A percentile compares a stretch with the other conserved stretches of the same genome.
phyloP scores from a whole-genome alignment of 169 alveolate species.

The Plasmodium vinckei region DNA sequence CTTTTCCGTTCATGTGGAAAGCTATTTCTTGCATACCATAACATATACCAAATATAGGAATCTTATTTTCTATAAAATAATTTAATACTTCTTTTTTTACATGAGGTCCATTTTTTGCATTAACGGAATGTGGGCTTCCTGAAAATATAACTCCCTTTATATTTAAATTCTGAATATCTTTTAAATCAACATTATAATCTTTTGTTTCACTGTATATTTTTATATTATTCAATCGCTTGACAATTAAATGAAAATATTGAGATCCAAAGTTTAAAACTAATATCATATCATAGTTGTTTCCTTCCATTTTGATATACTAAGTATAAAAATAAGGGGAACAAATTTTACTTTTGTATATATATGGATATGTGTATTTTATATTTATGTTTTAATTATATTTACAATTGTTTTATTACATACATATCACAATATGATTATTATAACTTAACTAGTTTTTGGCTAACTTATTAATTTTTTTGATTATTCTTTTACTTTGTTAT shows the following conservation, averaged over 20 bases:
- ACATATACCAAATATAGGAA: slow-evolving; percentile 83
- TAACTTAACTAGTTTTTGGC: too few relatives aligned
- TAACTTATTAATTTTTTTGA: too few relatives aligned
- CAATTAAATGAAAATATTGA: slow-evolving; percentile 81
- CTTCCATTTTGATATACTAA: slow-evolving; percentile 34
- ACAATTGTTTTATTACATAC: too few relatives aligned
- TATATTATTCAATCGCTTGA: slow-evolving; percentile 78
- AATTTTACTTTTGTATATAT: too few relatives aligned
- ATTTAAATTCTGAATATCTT: slow-evolving; percentile 52
- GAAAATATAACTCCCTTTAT: slow-evolving; percentile 83
- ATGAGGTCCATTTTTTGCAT: slow-evolving; percentile 76
- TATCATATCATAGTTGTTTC: slow-evolving; percentile 50
- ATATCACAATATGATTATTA: too few relatives aligned
- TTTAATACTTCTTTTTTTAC: slow-evolving; percentile 76
- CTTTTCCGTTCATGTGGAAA: slow-evolving; percentile 78
- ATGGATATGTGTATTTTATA: too few relatives aligned
- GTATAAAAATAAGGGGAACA: too few relatives aligned
- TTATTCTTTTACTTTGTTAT: too few relatives aligned
- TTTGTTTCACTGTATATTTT: slow-evolving; percentile 81
- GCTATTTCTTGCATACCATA: slow-evolving; percentile 84
- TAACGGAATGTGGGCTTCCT: slow-evolving; percentile 83
- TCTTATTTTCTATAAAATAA: slow-evolving; percentile 61
- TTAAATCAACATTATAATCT: slow-evolving; percentile 77
- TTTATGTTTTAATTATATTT: too few relatives aligned
- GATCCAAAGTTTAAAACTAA: slow-evolving; percentile 84